Conservation (phyloP, 371 early-diverging fungal genomes). For the Nematocida homosporus region DNA sequence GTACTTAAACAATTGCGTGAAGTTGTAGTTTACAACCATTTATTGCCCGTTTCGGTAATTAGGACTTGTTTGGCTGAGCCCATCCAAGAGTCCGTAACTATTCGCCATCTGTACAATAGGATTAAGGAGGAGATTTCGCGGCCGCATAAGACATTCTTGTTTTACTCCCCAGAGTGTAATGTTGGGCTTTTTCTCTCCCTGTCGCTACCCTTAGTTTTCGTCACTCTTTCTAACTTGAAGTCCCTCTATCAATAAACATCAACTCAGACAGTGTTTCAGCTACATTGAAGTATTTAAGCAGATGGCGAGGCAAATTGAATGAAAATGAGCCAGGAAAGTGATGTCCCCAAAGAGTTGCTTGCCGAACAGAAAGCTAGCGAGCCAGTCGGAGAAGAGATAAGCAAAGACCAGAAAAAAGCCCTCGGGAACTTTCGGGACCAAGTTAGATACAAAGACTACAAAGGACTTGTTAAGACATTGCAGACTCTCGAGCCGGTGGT, state of each 20-base stretch:
- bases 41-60: background rate
- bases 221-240: constrained; percentile 26
- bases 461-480: constrained; percentile 42
- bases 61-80: background rate
- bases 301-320: background rate
- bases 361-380: no score
- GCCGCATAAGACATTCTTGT: constrained; percentile 3
- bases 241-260: constrained; percentile 18
- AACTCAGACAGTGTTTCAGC: constrained; percentile 45
- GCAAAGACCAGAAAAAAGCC: constrained; percentile 47
- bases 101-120: background rate
- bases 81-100: background rate
- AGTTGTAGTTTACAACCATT: constrained; percentile 30
- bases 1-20: constrained; percentile 14
- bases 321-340: background rate
- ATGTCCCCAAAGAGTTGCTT: background rate
- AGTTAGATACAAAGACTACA: constrained; percentile 55
- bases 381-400: constrained; percentile 1
- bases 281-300: background rate
- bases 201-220: background rate
- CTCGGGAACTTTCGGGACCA: constrained; percentile 52
- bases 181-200: constrained; percentile 38
- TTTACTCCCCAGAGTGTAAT: constrained; percentile 31
- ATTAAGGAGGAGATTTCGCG: constrained; percentile 3
- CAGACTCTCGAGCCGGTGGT: constrained; percentile 12